These are phyloP conservation scores for Cajanus cajan DNA, from an alignment of 306 rosid genomes.

Conservation along the genomic window DNA sequence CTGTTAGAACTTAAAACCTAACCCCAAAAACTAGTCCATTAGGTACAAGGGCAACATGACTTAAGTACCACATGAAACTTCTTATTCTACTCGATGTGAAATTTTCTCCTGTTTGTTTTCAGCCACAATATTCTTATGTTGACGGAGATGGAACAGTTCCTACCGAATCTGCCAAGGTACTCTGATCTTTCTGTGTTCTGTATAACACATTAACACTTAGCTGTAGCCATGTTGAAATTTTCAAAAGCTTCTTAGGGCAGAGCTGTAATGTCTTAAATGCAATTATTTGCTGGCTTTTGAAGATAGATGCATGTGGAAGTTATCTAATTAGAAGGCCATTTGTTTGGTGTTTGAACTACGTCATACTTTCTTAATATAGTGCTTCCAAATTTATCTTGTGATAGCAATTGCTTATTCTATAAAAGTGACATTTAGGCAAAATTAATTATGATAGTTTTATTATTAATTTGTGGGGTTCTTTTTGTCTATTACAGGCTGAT, in stretches of 20 bases:
- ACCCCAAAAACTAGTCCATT: too few species aligned
- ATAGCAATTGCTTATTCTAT: neutral
- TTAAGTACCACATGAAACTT: too few species aligned
- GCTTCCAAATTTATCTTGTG: neutral
- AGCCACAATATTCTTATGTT: constrained; percentile 82
- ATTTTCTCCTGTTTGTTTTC: constrained; percentile 31
- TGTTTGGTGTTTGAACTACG: constrained; percentile 11
- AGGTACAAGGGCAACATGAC: too few species aligned
- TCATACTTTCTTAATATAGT: neutral
- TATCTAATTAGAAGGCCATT: constrained; percentile 9
- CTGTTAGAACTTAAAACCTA: too few species aligned
- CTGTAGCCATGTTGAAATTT: constrained; percentile 5
- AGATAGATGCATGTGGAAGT: neutral
- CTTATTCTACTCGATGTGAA: neutral
- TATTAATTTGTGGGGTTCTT: neutral
- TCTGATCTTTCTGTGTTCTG: constrained; percentile 23
- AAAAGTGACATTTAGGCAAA: neutral
- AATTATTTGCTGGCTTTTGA: neutral
- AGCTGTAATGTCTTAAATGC: neutral
- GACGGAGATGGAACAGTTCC: constrained; percentile 97
- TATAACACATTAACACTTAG: neutral
- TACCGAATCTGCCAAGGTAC: constrained; percentile 83
- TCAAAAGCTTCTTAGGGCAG: constrained; percentile 8
- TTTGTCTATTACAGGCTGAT: constrained; percentile 68
- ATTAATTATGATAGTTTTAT: neutral